Evolutionary conservation across 1,139 yeast genomes (phyloP).

Genomic region (Pichia sp.): DNA sequence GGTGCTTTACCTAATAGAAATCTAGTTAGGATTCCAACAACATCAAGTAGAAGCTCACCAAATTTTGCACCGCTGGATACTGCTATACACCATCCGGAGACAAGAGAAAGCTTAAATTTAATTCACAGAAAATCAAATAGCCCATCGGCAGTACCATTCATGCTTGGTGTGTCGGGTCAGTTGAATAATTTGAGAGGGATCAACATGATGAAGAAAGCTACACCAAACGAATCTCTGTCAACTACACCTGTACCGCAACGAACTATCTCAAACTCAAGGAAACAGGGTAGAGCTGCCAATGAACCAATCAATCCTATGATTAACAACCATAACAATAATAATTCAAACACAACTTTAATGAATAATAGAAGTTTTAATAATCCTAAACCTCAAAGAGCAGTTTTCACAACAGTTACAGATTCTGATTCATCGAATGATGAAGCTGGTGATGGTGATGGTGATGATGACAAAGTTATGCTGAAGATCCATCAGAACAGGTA

Average conservation of each 20-base stretch:
- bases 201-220: neutral
- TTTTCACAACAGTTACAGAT: slow-evolving; percentile 1
- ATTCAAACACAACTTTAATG: neutral
- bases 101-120: slow-evolving; percentile 1
- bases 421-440: slow-evolving; percentile 6
- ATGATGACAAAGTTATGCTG: slow-evolving; percentile 1
- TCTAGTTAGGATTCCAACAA: neutral
- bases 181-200: slow-evolving; percentile 7
- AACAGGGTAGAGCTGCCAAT: neutral
- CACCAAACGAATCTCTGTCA: slow-evolving; percentile 2
- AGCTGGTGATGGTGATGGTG: slow-evolving; percentile 3
- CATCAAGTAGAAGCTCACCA: slow-evolving; percentile 6
- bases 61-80: neutral
- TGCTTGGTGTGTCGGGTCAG: neutral
- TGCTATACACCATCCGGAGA: neutral
- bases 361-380: neutral
- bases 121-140: slow-evolving; percentile 3
- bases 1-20: neutral
- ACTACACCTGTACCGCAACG: neutral
- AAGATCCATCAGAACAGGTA: neutral
- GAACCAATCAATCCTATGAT: slow-evolving; percentile 6
- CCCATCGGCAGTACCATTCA: slow-evolving; percentile 1
- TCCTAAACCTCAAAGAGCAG: neutral
- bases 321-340: neutral
- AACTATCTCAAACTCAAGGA: slow-evolving; percentile 1